A percentile compares a stretch with the other conserved stretches of the same genome.
Conservation (phyloP, 176 grass and related monocot genomes). For the Rhynchospora breviuscula region DNA sequence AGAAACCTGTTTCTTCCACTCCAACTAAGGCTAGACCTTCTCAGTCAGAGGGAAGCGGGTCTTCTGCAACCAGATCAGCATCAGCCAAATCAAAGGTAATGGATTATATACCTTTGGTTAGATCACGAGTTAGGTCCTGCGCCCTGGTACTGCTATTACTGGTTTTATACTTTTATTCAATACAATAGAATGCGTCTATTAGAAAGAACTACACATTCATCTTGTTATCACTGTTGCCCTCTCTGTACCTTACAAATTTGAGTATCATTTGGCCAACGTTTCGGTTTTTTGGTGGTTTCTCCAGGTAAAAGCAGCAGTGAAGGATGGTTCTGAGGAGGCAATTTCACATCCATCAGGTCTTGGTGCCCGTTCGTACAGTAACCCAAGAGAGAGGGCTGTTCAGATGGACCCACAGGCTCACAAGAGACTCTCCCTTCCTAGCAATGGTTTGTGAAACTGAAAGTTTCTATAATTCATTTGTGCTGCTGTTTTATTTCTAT, state of each 20-base stretch:
- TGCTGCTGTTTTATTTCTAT: neutral
- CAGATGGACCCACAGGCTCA: slow-evolving; percentile 38
- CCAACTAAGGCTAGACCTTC: slow-evolving; percentile 38
- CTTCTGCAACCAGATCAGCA: slow-evolving; percentile 26
- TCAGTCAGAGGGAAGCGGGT: slow-evolving; percentile 48
- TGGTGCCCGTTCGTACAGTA: slow-evolving; percentile 46
- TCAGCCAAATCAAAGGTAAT: slow-evolving; percentile 50
- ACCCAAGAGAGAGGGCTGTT: slow-evolving; percentile 60
- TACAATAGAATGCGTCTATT: neutral
- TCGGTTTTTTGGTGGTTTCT: neutral
- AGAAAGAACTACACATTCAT: neutral
- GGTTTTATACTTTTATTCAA: neutral
- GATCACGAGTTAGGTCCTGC: neutral
- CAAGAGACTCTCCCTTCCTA: slow-evolving; percentile 66
- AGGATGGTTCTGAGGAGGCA: slow-evolving; percentile 46
- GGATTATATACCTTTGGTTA: neutral
- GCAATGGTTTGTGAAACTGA: slow-evolving; percentile 33
- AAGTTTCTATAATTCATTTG: neutral
- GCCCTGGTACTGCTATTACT: neutral
- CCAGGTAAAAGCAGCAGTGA: slow-evolving; percentile 34
- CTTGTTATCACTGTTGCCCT: neutral
- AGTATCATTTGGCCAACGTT: neutral
- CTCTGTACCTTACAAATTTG: neutral
- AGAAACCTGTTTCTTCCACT: slow-evolving; percentile 37
- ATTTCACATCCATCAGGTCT: slow-evolving; percentile 38